phyloP scores from a whole-genome alignment of 1,139 yeast species.

The Pichia sp. region DNA sequence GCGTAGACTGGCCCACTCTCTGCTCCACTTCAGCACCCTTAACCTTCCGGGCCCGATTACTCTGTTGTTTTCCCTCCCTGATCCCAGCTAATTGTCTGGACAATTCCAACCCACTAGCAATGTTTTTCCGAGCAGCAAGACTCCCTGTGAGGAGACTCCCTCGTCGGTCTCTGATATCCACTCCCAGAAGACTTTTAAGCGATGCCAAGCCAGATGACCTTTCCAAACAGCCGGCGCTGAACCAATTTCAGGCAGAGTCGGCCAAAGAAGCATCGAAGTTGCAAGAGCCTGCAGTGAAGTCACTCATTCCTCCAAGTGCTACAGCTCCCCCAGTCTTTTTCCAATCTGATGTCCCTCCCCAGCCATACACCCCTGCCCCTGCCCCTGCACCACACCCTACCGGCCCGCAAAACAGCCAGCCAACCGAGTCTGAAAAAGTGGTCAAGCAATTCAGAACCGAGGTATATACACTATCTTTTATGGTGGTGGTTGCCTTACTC shows the following conservation, averaged over 20 bases:
- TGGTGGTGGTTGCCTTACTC: neutral
- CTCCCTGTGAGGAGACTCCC: neutral
- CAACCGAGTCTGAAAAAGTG: neutral
- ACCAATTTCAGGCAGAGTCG: constrained; percentile 30
- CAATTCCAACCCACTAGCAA: neutral
- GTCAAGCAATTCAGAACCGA: constrained; percentile 5
- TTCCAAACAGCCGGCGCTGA: constrained; percentile 24
- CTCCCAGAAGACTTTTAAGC: neutral
- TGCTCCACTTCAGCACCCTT: too few relatives aligned
- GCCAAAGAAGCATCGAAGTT: neutral
- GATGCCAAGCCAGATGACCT: constrained; percentile 5
- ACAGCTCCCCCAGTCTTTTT: constrained; percentile 22
- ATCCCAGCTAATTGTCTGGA: too few relatives aligned
- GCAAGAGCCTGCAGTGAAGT: neutral
- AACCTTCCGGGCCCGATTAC: too few relatives aligned
- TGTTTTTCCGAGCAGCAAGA: neutral
- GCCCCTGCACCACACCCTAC: neutral
- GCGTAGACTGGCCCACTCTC: too few relatives aligned
- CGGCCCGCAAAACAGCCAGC: neutral
- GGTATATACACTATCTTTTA: neutral
- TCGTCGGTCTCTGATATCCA: neutral
- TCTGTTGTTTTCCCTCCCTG: too few relatives aligned
- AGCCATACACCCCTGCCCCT: constrained; percentile 9
- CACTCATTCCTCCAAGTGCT: constrained; percentile 8
- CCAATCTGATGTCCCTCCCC: constrained; percentile 13